Base-by-base conservation (phyloP, 306 rosid species). In the Vigna trinervia region DNA sequence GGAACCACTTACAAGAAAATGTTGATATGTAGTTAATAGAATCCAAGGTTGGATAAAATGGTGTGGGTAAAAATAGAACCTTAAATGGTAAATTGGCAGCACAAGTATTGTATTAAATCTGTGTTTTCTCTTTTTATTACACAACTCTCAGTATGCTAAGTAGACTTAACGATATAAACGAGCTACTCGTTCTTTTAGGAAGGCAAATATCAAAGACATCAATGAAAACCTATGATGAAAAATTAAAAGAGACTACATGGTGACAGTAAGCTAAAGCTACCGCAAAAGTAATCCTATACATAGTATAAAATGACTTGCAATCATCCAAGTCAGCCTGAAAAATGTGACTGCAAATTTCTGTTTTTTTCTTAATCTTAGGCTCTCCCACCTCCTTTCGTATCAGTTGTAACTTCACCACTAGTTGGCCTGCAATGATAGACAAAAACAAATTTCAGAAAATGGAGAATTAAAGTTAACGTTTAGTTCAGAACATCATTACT, bases 331-430 rank as follows among this genome's bases (percentile, higher is more conserved):
- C 74, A 34, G 63, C 28, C 28, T 12, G 12, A 46, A 71, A 78
- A 64, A 52, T 38, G 69, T 34, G 63, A 76, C 68, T 57, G 72
- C 71, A 59, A 68, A 65, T 59, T 66, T 75, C 73, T 6, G 45
- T 66, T 70, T 74, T 70, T 74, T 56, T 60, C 13, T 58, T 20
- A 74, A 47, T 46, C 82, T 9, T 82, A 82, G 78, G 78, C 50
- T 57, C 69, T 54, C 22, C 19, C 39, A 13, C 32, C 76, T 63
- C 26, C 39, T 64, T 57, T 67, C 14, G 39, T 52, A 75, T 60
- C 80, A 53, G 80, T 26, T 59, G 65, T 70, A 36, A 85, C 86
- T 82, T 80, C 89, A 66, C 89, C 89, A 75, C 89, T 85, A 19
- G 89, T 82, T 76, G 84, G 84, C 85, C 89, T 85, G 84, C 75